These are phyloP conservation scores for Schizopora paradoxa DNA, from an alignment of 1,284 basidiomycete genomes.

Conservation along the genomic window DNA sequence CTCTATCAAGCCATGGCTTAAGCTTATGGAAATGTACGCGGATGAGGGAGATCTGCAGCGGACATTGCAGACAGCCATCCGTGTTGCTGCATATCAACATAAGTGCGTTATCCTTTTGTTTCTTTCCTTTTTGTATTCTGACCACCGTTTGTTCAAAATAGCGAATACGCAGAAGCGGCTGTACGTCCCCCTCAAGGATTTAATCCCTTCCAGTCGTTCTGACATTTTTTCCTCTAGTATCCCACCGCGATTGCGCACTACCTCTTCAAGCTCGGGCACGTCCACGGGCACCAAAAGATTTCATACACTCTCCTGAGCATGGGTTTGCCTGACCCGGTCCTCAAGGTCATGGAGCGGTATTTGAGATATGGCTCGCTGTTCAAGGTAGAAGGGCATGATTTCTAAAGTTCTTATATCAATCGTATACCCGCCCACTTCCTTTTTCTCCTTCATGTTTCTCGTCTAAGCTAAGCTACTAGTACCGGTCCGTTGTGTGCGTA, in stretches of 20 bases:
- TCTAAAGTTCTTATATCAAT: slow-evolving; percentile 41
- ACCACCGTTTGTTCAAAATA: slow-evolving; percentile 37
- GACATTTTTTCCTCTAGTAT: slow-evolving; percentile 47
- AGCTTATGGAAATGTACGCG: slow-evolving; percentile 91
- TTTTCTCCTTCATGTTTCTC: too few species aligned
- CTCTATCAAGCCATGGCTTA: slow-evolving; percentile 87
- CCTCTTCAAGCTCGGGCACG: slow-evolving; percentile 89
- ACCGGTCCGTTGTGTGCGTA: too few species aligned
- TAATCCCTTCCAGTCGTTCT: slow-evolving; percentile 6
- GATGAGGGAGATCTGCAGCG: slow-evolving; percentile 91
- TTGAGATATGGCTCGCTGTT: slow-evolving; percentile 76
- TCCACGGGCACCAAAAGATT: slow-evolving; percentile 95
- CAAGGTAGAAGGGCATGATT: slow-evolving; percentile 77
- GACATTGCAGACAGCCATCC: slow-evolving; percentile 86
- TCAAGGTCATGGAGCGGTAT: slow-evolving; percentile 84
- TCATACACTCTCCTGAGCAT: slow-evolving; percentile 91
- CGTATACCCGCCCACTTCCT: too few species aligned
- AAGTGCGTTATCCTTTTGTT: slow-evolving; percentile 29
- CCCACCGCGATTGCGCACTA: slow-evolving; percentile 87
- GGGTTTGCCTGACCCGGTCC: slow-evolving; percentile 79
- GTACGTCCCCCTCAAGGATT: slow-evolving; percentile 44
- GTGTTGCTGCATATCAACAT: slow-evolving; percentile 88
- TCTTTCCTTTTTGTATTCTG: neutral
- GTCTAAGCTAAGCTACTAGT: too few species aligned
- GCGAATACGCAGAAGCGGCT: slow-evolving; percentile 79